phyloP scores from a whole-genome alignment of 164 flowering plant genomes.

The Vitis amurensis region DNA sequence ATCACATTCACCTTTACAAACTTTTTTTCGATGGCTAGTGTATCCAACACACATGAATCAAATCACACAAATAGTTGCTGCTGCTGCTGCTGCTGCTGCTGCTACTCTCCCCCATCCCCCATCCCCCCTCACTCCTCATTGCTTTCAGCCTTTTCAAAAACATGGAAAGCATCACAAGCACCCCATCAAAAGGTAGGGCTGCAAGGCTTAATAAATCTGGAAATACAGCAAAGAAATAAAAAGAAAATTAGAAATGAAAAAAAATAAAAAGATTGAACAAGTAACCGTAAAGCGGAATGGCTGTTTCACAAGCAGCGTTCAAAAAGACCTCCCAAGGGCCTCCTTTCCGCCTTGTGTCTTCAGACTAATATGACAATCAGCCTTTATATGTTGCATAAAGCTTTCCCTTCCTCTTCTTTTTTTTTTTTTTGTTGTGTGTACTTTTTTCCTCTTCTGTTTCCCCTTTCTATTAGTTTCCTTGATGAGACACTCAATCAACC shows the following conservation, averaged over 20 bases:
- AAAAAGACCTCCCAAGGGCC: constrained; percentile 8
- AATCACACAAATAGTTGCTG: constrained; percentile 19
- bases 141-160: constrained; percentile 18
- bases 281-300: neutral
- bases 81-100: neutral
- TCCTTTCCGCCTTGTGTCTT: constrained; percentile 5
- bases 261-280: neutral
- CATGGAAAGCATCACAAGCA: constrained; percentile 26
- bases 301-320: neutral
- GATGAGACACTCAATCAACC: constrained; percentile 9
- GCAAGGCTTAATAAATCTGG: constrained; percentile 10
- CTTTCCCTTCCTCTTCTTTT: constrained; percentile 9
- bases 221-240: constrained; percentile 4
- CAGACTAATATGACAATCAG: constrained; percentile 7
- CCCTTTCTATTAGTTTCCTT: constrained; percentile 2
- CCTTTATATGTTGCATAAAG: constrained; percentile 11
- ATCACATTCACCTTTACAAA: constrained; percentile 32
- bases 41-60: constrained; percentile 25
- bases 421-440: neutral
- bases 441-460: neutral
- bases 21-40: constrained; percentile 25
- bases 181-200: constrained; percentile 37
- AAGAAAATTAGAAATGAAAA: neutral
- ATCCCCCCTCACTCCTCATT: neutral
- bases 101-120: neutral